phyloP scores from a whole-genome alignment of 495 filamentous ascomycete species.

The Penicillium pancosmium region DNA sequence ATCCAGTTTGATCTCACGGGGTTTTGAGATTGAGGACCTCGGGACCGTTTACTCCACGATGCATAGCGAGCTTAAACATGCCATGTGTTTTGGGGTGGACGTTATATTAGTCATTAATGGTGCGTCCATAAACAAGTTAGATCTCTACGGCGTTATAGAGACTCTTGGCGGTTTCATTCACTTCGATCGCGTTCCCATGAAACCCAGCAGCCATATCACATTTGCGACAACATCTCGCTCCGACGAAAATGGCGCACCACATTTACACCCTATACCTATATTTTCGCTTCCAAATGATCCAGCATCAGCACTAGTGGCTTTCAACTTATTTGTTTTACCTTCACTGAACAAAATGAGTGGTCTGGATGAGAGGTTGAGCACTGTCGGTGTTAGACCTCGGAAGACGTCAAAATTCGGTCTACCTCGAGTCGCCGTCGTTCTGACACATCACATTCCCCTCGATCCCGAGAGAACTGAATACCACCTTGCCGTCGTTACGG shows the following conservation, averaged over 20 bases:
- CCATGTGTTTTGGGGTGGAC: slow-evolving; percentile 68
- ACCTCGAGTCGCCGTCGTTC: slow-evolving; percentile 70
- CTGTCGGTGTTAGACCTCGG: slow-evolving; percentile 19
- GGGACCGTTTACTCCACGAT: slow-evolving; percentile 80
- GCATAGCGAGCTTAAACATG: slow-evolving; percentile 74
- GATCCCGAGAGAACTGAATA: slow-evolving; percentile 83
- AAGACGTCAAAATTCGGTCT: slow-evolving; percentile 57
- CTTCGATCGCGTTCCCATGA: slow-evolving; percentile 96
- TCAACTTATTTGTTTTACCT: slow-evolving; percentile 91
- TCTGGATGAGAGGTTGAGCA: slow-evolving; percentile 34
- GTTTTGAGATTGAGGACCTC: slow-evolving; percentile 79
- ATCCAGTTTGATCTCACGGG: slow-evolving; percentile 70
- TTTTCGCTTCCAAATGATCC: slow-evolving; percentile 96
- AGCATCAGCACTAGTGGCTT: slow-evolving; percentile 87
- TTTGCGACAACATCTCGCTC: slow-evolving; percentile 82
- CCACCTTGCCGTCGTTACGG: slow-evolving; percentile 71
- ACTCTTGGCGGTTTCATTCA: slow-evolving; percentile 89
- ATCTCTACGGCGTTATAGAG: slow-evolving; percentile 95
- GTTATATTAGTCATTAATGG: slow-evolving; percentile 91
- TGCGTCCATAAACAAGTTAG: slow-evolving; percentile 98
- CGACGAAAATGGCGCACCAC: slow-evolving; percentile 43
- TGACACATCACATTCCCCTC: slow-evolving; percentile 70
- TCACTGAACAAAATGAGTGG: slow-evolving; percentile 71
- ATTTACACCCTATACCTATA: slow-evolving; percentile 65
- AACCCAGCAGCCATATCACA: slow-evolving; percentile 95